These are phyloP conservation scores for Gaeumannomyces sp. DNA, from an alignment of 2,329 filamentous ascomycete species.

Conservation along the genomic window DNA sequence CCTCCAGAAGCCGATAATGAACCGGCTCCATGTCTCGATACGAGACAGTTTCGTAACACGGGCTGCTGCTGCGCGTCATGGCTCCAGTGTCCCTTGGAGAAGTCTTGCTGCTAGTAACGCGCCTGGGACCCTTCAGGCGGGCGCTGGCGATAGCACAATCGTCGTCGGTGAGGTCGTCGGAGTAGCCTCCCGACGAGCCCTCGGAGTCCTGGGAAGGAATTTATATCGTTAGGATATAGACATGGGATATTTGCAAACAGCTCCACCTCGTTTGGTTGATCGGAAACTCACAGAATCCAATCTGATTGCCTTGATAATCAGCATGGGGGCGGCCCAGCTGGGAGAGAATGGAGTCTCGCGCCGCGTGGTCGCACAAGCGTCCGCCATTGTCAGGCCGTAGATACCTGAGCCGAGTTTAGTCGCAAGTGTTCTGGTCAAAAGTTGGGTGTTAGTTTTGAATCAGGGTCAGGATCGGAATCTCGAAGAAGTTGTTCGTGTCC, in stretches of 20 bases:
- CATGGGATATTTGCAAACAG: background rate
- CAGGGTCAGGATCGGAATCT: too few species aligned
- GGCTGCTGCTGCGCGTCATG: background rate
- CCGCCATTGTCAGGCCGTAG: too few species aligned
- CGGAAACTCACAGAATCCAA: background rate
- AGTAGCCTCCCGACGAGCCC: background rate
- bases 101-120: background rate
- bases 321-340: background rate
- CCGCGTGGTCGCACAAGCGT: too few species aligned
- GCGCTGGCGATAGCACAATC: background rate
- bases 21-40: background rate
- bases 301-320: background rate
- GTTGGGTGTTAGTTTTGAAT: background rate
- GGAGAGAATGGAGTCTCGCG: too few species aligned
- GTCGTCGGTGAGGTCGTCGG: background rate
- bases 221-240: background rate
- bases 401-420: too few species aligned
- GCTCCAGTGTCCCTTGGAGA: background rate
- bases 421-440: background rate
- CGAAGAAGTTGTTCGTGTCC: too few species aligned
- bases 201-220: background rate
- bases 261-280: background rate
- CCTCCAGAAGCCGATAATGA: slow-evolving; percentile 7
- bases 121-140: background rate
- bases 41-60: background rate